These are phyloP conservation scores for Cladochytrium replicatum DNA, from an alignment of 192 early-diverging fungal species.

Conservation along the genomic window DNA sequence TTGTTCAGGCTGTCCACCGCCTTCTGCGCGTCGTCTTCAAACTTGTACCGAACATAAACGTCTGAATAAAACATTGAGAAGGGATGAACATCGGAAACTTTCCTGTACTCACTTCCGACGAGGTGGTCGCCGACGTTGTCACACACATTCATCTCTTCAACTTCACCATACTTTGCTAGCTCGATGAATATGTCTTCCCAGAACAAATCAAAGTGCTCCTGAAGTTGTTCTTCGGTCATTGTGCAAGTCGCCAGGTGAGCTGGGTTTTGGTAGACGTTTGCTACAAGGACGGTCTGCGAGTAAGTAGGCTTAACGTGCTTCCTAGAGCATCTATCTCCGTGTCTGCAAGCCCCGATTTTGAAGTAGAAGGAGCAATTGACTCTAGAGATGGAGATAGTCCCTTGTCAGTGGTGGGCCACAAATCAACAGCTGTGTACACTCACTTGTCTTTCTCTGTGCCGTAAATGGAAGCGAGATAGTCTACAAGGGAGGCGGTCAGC, in stretches of 20 bases:
- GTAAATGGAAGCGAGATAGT: slow-evolving; percentile 64
- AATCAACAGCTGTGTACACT: slow-evolving; percentile 3
- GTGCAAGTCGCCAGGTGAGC: slow-evolving; percentile 50
- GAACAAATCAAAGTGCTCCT: slow-evolving; percentile 90
- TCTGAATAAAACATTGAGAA: slow-evolving; percentile 25
- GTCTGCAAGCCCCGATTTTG: slow-evolving; percentile 98
- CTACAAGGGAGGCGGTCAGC: slow-evolving; percentile 9
- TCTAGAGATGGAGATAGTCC: slow-evolving; percentile 18
- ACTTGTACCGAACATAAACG: slow-evolving; percentile 85
- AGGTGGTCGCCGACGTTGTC: slow-evolving; percentile 98
- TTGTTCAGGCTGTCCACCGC: slow-evolving; percentile 88
- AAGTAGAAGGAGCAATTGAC: slow-evolving; percentile 99
- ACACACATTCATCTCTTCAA: slow-evolving; percentile 94
- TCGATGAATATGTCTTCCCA: slow-evolving; percentile 96
- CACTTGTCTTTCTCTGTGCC: slow-evolving; percentile 97
- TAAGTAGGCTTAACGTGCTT: slow-evolving; percentile 97
- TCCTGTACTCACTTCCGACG: slow-evolving; percentile 58
- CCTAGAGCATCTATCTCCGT: slow-evolving; percentile 92
- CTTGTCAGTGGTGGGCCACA: background rate
- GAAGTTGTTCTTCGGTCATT: slow-evolving; percentile 57
- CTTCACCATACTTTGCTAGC: slow-evolving; percentile 90
- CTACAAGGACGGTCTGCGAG: slow-evolving; percentile 85
- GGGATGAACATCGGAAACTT: background rate
- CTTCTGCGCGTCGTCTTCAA: slow-evolving; percentile 87
- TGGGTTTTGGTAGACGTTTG: slow-evolving; percentile 94